Base-by-base conservation (phyloP, 164 flowering plant genomes). In the Sextonia rubra region DNA sequence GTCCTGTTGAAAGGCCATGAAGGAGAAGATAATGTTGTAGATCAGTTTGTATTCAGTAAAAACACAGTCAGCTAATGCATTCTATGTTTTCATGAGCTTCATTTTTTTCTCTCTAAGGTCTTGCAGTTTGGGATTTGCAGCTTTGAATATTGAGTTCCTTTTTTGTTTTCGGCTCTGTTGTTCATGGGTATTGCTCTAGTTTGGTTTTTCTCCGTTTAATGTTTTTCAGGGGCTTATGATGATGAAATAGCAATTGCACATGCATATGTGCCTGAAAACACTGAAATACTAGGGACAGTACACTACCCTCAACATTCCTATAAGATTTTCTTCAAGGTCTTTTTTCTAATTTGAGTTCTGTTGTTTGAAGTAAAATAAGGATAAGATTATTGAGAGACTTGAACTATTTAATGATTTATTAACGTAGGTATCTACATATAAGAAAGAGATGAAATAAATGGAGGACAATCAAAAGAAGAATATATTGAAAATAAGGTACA, bases 211-310 rank as follows among this genome's bases (percentile, higher is more conserved):
- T 22, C 47, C 12, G 8, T 5, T 7, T 58, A 1, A 2, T 62
- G n/a, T 32, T 24, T 68, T 65, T 12, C 32, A 94, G 98, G 98
- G 61, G 98, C 98, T 14, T 92, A 94, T 78, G 88, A 91, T 72
- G 97, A 90, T 71, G 98, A 92, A 82, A 92, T 81, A 77, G 92
- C 95, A 26, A 97, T 97, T 18, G 97, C 95, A 64, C 97, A 83
- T 82, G 95, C 98, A 11, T 94, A 94, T 81, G 98, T n/a, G 92
- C 77, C 81, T 91, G 65, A 97, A 97, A 27, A 97, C 98, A 78
- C 80, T 94, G 63, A 94, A 94, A 78, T 92, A 94, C 76, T 94
- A 97, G 98, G 98, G 97, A 37, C 81, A 68, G 37, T 90, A 89
- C 5, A 90, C 97, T 23, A 83, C 85, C 47, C 93, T 94, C 22